These are phyloP conservation scores for Eutrema yunnanense DNA, from an alignment of 345 rosid species.

Conservation along the genomic window DNA sequence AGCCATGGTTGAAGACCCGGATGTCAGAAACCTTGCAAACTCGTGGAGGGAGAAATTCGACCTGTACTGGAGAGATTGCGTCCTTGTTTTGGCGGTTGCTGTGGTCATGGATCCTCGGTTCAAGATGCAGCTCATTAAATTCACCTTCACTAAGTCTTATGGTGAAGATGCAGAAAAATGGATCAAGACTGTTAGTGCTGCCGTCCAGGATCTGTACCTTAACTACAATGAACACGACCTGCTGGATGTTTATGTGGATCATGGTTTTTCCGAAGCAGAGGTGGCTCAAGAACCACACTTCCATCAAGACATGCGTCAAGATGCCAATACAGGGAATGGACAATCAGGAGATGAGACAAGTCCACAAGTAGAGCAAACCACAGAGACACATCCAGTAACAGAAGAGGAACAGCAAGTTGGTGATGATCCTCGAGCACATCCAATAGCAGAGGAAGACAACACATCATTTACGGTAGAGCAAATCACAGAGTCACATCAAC, in stretches of 20 bases:
- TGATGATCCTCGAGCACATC: slow-evolving; percentile 20
- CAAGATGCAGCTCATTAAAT: slow-evolving; percentile 66
- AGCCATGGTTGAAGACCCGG: slow-evolving; percentile 58
- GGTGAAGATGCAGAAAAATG: slow-evolving; percentile 57
- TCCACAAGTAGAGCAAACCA: slow-evolving; percentile 7
- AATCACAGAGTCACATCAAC: slow-evolving; percentile 16
- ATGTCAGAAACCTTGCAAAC: slow-evolving; percentile 38
- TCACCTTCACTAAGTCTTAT: slow-evolving; percentile 52
- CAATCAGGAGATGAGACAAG: slow-evolving; percentile 10
- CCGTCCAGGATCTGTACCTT: slow-evolving; percentile 56
- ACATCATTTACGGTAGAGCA: not conserved
- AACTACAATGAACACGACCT: slow-evolving; percentile 37
- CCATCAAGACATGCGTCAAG: slow-evolving; percentile 46
- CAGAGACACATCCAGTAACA: not conserved
- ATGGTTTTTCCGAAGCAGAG: slow-evolving; percentile 32
- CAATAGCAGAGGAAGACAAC: slow-evolving; percentile 11
- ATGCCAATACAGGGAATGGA: slow-evolving; percentile 3
- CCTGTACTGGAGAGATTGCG: slow-evolving; percentile 64
- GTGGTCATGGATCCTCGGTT: slow-evolving; percentile 82
- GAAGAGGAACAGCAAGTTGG: slow-evolving; percentile 24
- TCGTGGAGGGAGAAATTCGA: slow-evolving; percentile 47
- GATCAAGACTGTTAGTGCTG: slow-evolving; percentile 55
- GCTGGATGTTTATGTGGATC: slow-evolving; percentile 15
- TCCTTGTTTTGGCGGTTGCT: slow-evolving; percentile 62
- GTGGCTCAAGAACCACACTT: slow-evolving; percentile 31